Evolutionary conservation across 1,139 yeast genomes (phyloP), one percentile per base, ranked within the genome.

Genomic region (Suhomyces chickasaworum): DNA sequence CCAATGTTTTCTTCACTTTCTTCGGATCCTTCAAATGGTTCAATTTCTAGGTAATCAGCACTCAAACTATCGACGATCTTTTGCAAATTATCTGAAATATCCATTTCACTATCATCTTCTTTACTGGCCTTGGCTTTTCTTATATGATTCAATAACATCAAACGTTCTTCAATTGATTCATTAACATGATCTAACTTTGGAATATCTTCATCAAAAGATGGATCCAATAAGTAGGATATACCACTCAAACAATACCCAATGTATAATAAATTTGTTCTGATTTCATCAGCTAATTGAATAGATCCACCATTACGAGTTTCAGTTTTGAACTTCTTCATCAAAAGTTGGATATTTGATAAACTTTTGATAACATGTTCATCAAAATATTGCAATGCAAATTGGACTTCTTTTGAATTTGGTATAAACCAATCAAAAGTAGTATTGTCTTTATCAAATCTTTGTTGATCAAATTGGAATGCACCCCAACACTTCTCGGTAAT

Each of bases 211-310:
- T 73, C 75, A 48, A 73, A 75, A 0, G 75, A 71, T 0, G 96
- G 91, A 60, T 90, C 97, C 56, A 89, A 80, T 40, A 91, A 66
- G 44, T 80, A 74, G 18, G 96, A 78, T n/a, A 83, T 73, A 20
- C 97, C 97, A 44, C 95, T 83, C 2, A 86, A 59, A 0, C 83
- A 70, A 46, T 84, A 82, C 0, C 88, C 76, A 45, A 87, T 61
- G 47, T 78, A 80, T 39, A 83, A 65, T 53, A 86, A 68, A 54
- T 78, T 77, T 56, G 79, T 79, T 30, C 81, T 72, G 20, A 87
- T 61, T 16, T 73, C 79, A 54, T 84, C 88, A 3, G 73, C 58
- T 3, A 67, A 49, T 15, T 60, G 58, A 23, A 69, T 51, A 1
- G 66, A 56, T 3, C 56, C 61, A 33, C 63, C 65, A n/a, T 47